phyloP scores from a whole-genome alignment of 2,329 filamentous ascomycete genomes.

The Colletotrichum magnum region DNA sequence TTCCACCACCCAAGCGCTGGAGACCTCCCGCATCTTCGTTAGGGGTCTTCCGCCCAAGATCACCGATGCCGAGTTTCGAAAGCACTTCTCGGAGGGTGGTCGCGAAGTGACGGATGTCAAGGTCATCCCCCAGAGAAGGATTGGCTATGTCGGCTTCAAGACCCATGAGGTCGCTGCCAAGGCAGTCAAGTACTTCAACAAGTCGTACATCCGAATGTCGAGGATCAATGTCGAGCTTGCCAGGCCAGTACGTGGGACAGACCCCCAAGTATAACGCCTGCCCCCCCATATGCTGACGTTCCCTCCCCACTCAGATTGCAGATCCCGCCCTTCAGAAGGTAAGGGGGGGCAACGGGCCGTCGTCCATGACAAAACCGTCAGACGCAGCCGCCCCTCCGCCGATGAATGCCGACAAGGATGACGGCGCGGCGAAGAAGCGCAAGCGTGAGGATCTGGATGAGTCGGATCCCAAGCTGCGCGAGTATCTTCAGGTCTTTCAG shows the following conservation, averaged over 20 bases:
- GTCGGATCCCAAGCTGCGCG: conserved; percentile 84
- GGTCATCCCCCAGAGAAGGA: conserved; percentile 88
- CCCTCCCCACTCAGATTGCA: conserved; percentile 49
- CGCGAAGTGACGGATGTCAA: conserved; percentile 90
- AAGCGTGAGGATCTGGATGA: conserved; percentile 73
- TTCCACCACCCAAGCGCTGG: conserved; percentile 52
- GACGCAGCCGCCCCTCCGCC: conserved; percentile 33
- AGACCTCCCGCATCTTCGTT: conserved; percentile 82
- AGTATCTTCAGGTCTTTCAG: conserved; percentile 89
- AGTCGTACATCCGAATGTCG: conserved; percentile 94
- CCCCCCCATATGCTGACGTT: conserved; percentile 22
- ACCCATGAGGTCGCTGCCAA: conserved; percentile 82
- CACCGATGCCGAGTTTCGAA: conserved; percentile 86
- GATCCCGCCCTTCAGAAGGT: conserved; percentile 56
- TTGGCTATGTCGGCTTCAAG: conserved; percentile 96
- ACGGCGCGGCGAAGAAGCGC: conserved; percentile 70
- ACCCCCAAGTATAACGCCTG: background rate
- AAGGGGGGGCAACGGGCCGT: conserved; percentile 33
- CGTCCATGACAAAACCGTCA: conserved; percentile 30
- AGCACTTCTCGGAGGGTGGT: conserved; percentile 84
- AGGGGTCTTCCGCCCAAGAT: conserved; percentile 88
- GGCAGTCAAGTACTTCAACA: conserved; percentile 96
- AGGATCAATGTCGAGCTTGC: conserved; percentile 93
- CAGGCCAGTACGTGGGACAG: conserved; percentile 64
- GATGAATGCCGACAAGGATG: conserved; percentile 43